Percentiles rank a stretch among this genome's conserved stretches.
Conservation (phyloP, 1,284 basidiomycete genomes). For the Apiotrichum akiyoshidainum region DNA sequence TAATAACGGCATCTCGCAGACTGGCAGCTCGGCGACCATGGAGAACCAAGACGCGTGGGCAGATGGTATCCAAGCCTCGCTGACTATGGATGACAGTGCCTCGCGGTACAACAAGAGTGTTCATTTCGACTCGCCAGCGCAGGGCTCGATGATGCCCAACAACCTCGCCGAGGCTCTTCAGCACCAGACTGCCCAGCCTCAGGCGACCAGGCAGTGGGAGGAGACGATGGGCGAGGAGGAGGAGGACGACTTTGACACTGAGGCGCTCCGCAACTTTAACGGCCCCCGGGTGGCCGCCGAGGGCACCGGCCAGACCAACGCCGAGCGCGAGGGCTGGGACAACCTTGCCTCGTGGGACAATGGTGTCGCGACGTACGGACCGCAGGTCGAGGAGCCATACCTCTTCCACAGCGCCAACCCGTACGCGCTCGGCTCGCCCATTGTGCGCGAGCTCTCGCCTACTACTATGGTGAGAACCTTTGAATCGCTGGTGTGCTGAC, state of each 20-base stretch:
- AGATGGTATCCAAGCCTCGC: constrained; percentile 34
- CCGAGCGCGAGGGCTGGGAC: constrained; percentile 54
- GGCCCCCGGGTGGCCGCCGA: constrained; percentile 11
- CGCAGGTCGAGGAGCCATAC: constrained; percentile 54
- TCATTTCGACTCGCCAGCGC: constrained; percentile 40
- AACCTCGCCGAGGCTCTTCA: constrained; percentile 54
- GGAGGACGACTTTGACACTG: constrained; percentile 37
- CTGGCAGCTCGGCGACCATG: neutral
- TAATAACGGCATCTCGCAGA: neutral
- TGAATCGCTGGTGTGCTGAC: constrained; percentile 25
- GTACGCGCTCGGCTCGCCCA: constrained; percentile 61
- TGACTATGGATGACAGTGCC: constrained; percentile 25
- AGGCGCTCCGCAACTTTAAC: constrained; percentile 38
- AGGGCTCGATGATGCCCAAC: constrained; percentile 27
- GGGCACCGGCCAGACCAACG: neutral
- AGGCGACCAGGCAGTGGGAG: constrained; percentile 44
- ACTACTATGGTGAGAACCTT: constrained; percentile 33
- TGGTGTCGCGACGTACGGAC: constrained; percentile 55
- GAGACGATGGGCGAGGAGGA: constrained; percentile 38
- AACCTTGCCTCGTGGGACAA: constrained; percentile 80
- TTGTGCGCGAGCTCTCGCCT: constrained; percentile 47
- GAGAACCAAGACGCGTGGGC: constrained; percentile 38
- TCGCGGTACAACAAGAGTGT: constrained; percentile 41
- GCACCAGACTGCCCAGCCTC: constrained; percentile 37
- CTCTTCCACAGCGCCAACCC: constrained; percentile 79